These are phyloP conservation scores for Populus hybrid DNA, from an alignment of 441 rosid species.

Conservation along the genomic window DNA sequence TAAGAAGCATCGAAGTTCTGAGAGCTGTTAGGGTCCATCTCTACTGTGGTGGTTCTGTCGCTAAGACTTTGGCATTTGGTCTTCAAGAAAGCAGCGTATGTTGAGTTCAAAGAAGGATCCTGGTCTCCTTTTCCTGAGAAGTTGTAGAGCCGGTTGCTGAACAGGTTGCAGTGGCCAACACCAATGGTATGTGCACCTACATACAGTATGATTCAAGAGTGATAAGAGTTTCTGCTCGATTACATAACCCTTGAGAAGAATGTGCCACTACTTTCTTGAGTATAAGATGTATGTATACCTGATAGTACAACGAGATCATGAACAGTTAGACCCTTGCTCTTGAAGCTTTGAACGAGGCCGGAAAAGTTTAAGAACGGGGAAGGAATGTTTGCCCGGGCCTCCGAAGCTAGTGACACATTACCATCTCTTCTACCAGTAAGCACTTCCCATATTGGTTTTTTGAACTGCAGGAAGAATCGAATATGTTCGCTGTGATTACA, in stretches of 20 bases:
- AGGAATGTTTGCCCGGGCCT: conserved; percentile 19
- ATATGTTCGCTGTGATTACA: background rate
- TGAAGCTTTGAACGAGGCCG: background rate
- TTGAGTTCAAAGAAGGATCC: conserved; percentile 43
- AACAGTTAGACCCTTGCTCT: conserved; percentile 2
- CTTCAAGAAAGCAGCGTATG: conserved; percentile 38
- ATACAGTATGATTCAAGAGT: background rate
- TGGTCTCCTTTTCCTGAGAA: conserved; percentile 58
- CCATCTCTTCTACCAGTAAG: conserved; percentile 80
- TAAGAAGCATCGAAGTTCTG: too few relatives aligned
- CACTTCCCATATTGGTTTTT: conserved; percentile 23
- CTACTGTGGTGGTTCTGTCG: conserved; percentile 11
- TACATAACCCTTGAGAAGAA: background rate
- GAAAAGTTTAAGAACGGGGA: conserved; percentile 15
- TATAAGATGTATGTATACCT: background rate
- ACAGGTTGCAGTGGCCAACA: conserved; percentile 38
- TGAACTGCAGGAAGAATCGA: conserved; percentile 26
- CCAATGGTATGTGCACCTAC: conserved; percentile 68
- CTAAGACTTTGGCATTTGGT: conserved; percentile 29
- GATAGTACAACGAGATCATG: conserved; percentile 17
- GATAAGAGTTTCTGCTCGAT: background rate
- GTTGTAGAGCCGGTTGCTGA: conserved; percentile 54
- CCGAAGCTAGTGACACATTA: conserved; percentile 37
- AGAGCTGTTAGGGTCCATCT: too few relatives aligned
- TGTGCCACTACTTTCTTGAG: background rate